A percentile compares a stretch with the other conserved stretches of the same genome.
phyloP scores from a whole-genome alignment of 768 basidiomycete genomes.

The Cystoderma amianthinum region DNA sequence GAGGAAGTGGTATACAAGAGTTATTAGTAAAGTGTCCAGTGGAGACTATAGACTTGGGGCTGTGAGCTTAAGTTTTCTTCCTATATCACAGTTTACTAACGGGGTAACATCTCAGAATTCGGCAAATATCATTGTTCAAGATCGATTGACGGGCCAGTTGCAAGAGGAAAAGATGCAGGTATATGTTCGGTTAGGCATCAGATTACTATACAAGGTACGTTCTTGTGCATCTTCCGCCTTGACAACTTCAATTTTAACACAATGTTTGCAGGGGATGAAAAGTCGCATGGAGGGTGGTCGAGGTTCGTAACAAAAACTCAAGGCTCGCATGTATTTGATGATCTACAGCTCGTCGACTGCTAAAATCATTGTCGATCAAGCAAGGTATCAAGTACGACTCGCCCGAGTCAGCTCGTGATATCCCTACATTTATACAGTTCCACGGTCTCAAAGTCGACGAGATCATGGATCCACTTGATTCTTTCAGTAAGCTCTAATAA shows the following conservation, averaged over 20 bases:
- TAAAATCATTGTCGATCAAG: slow-evolving; percentile 88
- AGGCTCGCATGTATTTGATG: too few relatives aligned
- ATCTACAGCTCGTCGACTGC: slow-evolving; percentile 64
- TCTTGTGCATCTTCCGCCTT: background rate
- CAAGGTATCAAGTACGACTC: slow-evolving; percentile 92
- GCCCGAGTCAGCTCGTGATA: slow-evolving; percentile 78
- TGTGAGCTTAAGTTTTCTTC: slow-evolving; percentile 22
- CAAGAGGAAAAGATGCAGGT: slow-evolving; percentile 98
- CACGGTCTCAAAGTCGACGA: slow-evolving; percentile 80
- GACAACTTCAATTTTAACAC: background rate
- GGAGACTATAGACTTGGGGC: slow-evolving; percentile 90
- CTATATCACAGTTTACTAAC: background rate
- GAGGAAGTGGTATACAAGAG: slow-evolving; percentile 93
- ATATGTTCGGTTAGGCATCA: slow-evolving; percentile 89
- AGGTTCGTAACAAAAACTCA: too few relatives aligned
- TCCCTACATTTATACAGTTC: slow-evolving; percentile 84
- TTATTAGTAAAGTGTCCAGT: slow-evolving; percentile 78
- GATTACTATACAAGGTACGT: slow-evolving; percentile 76
- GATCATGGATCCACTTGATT: slow-evolving; percentile 73
- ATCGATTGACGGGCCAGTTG: slow-evolving; percentile 82
- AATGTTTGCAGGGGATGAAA: slow-evolving; percentile 55
- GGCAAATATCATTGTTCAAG: slow-evolving; percentile 97
- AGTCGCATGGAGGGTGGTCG: slow-evolving; percentile 84
- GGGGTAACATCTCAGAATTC: slow-evolving; percentile 55
- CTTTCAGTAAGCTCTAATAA: slow-evolving; percentile 57